These are phyloP conservation scores for Grosmannia clavigera DNA, from an alignment of 2,329 filamentous ascomycete genomes.

Conservation along the genomic window DNA sequence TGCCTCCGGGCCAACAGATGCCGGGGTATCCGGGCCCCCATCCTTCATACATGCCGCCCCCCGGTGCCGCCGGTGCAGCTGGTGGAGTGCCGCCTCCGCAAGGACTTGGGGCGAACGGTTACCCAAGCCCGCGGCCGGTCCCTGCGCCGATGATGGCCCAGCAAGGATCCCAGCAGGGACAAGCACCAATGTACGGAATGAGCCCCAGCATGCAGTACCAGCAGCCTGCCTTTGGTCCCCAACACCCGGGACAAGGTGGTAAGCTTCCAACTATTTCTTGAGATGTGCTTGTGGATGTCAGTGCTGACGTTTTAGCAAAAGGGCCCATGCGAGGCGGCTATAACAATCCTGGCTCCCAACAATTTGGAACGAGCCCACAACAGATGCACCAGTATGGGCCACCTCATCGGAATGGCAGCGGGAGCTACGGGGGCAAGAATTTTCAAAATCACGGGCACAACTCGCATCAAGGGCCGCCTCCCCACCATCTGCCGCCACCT, in stretches of 20 bases:
- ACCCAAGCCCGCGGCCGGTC: conserved; percentile 67
- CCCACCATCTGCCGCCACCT: conserved; percentile 21
- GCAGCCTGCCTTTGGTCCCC: conserved; percentile 59
- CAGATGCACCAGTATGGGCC: conserved; percentile 51
- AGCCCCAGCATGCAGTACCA: conserved; percentile 62
- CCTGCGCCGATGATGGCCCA: conserved; percentile 85
- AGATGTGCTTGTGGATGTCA: background rate
- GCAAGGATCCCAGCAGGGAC: conserved; percentile 86
- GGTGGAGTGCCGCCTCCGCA: conserved; percentile 30
- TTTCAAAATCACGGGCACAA: conserved; percentile 29
- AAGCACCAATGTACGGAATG: conserved; percentile 63
- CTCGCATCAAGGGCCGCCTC: conserved; percentile 6
- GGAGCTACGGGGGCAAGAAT: conserved; percentile 36
- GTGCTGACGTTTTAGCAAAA: conserved; percentile 18
- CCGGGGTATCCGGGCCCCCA: conserved; percentile 63
- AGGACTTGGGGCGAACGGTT: conserved; percentile 56
- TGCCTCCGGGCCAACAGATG: conserved; percentile 58
- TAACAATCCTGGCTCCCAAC: conserved; percentile 44
- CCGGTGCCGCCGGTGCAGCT: conserved; percentile 18
- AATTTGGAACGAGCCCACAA: conserved; percentile 54
- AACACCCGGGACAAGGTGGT: conserved; percentile 58
- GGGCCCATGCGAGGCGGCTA: conserved; percentile 48
- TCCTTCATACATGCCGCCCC: conserved; percentile 48
- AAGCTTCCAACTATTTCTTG: conserved; percentile 26
- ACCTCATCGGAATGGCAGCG: conserved; percentile 46